Conservation (phyloP, 345 rosid genomes). For the Adansonia digitata region DNA sequence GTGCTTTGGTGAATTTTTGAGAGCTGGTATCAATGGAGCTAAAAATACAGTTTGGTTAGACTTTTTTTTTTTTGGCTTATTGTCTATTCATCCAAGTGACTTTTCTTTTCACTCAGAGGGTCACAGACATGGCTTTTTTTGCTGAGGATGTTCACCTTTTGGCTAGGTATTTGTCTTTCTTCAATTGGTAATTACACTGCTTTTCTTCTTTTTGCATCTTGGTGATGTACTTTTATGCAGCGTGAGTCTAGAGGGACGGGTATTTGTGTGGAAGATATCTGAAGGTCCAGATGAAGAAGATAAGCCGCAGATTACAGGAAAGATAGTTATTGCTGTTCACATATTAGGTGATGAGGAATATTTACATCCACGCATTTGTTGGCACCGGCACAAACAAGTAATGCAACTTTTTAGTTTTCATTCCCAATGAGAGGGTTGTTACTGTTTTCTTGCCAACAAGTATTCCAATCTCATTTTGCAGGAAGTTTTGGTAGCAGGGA, state of each 20-base stretch:
- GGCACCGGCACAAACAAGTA: constrained; percentile 96
- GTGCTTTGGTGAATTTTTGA: not conserved
- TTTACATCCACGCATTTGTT: constrained; percentile 76
- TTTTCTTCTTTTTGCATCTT: constrained; percentile 1
- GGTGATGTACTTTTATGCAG: constrained; percentile 32
- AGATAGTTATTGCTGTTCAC: constrained; percentile 56
- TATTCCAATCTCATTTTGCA: constrained; percentile 24
- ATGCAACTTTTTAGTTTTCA: not conserved
- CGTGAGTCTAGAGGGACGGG: constrained; percentile 69
- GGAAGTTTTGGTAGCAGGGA: constrained; percentile 79
- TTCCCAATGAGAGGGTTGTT: not conserved
- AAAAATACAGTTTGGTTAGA: not conserved
- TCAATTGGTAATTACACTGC: not conserved
- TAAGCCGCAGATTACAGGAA: constrained; percentile 62
- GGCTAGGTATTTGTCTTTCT: constrained; percentile 57
- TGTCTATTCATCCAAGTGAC: constrained; percentile 3
- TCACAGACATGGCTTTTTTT: constrained; percentile 88
- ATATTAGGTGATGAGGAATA: constrained; percentile 48
- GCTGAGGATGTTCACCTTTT: constrained; percentile 89
- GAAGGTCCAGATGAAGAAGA: constrained; percentile 83
- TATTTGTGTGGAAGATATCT: constrained; percentile 65
- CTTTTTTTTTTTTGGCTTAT: not conserved
- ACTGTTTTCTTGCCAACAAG: not conserved
- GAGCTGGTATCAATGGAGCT: not conserved
- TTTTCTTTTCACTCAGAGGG: constrained; percentile 45